A percentile compares a stretch with the other conserved stretches of the same genome.
Conservation (phyloP, 2,329 filamentous ascomycete species). For the Byssothecium circinans region DNA sequence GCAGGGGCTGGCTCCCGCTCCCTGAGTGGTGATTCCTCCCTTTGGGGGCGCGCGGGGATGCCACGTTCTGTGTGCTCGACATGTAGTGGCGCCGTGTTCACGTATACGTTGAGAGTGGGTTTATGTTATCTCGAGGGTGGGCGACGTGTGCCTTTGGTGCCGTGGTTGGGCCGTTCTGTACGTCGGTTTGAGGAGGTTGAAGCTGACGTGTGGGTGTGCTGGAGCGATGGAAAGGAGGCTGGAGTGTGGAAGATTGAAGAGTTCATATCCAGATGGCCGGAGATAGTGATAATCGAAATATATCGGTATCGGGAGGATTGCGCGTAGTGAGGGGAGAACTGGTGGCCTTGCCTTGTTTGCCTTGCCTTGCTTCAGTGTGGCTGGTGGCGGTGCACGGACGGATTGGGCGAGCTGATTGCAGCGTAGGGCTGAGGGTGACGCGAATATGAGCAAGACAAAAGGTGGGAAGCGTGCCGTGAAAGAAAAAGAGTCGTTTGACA, state of each 20-base stretch:
- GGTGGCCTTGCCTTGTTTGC: neutral
- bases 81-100: slow-evolving; percentile 23
- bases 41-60: slow-evolving; percentile 39
- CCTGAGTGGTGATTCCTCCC: slow-evolving; percentile 34
- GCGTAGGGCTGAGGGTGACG: neutral
- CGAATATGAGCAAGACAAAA: neutral
- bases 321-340: neutral
- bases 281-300: slow-evolving; percentile 19
- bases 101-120: neutral
- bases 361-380: neutral
- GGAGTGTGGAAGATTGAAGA: slow-evolving; percentile 28
- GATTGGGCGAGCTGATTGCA: neutral
- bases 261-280: slow-evolving; percentile 38
- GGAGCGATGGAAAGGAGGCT: slow-evolving; percentile 21
- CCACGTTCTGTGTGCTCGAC: slow-evolving; percentile 35
- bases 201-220: slow-evolving; percentile 21
- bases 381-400: neutral
- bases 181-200: slow-evolving; percentile 29
- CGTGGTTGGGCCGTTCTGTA: slow-evolving; percentile 15
- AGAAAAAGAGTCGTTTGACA: too few species aligned
- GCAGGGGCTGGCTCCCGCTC: slow-evolving; percentile 28
- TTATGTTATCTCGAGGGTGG: slow-evolving; percentile 29
- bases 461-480: neutral
- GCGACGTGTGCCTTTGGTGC: slow-evolving; percentile 24
- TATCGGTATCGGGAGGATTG: neutral